Percentiles rank a stretch among this genome's conserved stretches.
phyloP scores from a whole-genome alignment of 2,329 filamentous ascomycete species.

The Alternaria gansuensis region DNA sequence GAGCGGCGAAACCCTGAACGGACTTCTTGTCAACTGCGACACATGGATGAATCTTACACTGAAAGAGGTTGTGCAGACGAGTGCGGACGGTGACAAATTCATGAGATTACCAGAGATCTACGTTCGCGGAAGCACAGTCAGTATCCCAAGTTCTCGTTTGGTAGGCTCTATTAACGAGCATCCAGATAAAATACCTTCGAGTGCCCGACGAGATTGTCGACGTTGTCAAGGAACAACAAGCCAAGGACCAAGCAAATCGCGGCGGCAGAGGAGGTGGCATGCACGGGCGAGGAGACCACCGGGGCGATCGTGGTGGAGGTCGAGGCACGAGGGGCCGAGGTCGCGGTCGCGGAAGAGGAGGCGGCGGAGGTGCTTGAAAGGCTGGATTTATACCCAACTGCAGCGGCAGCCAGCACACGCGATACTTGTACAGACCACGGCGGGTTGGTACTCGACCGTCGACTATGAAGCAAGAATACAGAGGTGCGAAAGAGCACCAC shows the following conservation, averaged over 20 bases:
- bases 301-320: constrained; percentile 59
- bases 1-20: constrained; percentile 96
- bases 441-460: not conserved
- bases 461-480: constrained; percentile 6
- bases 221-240: constrained; percentile 89
- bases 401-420: constrained; percentile 8
- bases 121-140: constrained; percentile 94
- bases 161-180: not conserved
- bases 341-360: constrained; percentile 62
- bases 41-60: constrained; percentile 99
- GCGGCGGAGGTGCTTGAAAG: constrained; percentile 48
- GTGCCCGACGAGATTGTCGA: constrained; percentile 98
- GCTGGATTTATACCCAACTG: constrained; percentile 2
- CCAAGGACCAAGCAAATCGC: constrained; percentile 67
- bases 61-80: constrained; percentile 97
- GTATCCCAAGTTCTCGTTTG: constrained; percentile 52
- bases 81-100: constrained; percentile 93
- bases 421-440: constrained; percentile 10
- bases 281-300: constrained; percentile 63
- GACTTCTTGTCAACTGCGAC: constrained; percentile 94
- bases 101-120: constrained; percentile 92
- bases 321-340: constrained; percentile 65
- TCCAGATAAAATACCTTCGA: constrained; percentile 95
- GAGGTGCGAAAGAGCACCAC: constrained; percentile 4
- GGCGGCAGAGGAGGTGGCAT: constrained; percentile 74